Evolutionary conservation across 768 basidiomycete genomes (phyloP), one percentile per base, ranked within the genome.

Genomic region (Mrakia gelida): DNA sequence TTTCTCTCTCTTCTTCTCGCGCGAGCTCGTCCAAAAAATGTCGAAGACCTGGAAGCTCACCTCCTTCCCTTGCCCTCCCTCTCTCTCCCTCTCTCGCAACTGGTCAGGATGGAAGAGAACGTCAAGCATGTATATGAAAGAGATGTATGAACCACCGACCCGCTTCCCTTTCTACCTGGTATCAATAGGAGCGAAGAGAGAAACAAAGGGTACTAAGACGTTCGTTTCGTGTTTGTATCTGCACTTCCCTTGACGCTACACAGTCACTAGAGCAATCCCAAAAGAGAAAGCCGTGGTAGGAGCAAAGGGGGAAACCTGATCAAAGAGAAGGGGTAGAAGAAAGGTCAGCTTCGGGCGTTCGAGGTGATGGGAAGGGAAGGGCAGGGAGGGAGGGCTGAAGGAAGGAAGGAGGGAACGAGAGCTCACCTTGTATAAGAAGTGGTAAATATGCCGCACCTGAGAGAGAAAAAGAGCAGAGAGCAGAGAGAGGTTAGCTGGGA

Each of bases 121-220:
- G 32, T 23, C 28, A 11, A 26, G 23, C 38, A 32, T 67, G 30
- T 15, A 30, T 21, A 34, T 9, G 26, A 63, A 45, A 30, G 38
- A 32, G 1, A 49, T 75, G 75, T 75, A 45, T 75, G 75, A 65
- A 65, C 75, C 45, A 68, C 75, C 75, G 75, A 75, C 75, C 75
- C 75, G 65, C 75, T 67, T 65, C 62, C 10, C 6, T 26, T 65
- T 30, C 75, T 67, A 43, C 63, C 63, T 34, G 75, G 43, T 67
- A 75, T 75, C 75, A 75, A 63, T 10, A 34, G 62, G 65, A 75
- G 61, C n/a, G 61, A 41, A 65, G 41, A 65, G 30, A 30, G 30
- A 65, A 65, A 45, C 75, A 65, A 75, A 75, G 75, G 75, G 75
- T 75, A 75, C 75, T 75, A 52, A 75, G 75, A 75, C 45, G 65